Conservation (phyloP, 768 basidiomycete genomes). For the Sporobolomyces phaffii region DNA sequence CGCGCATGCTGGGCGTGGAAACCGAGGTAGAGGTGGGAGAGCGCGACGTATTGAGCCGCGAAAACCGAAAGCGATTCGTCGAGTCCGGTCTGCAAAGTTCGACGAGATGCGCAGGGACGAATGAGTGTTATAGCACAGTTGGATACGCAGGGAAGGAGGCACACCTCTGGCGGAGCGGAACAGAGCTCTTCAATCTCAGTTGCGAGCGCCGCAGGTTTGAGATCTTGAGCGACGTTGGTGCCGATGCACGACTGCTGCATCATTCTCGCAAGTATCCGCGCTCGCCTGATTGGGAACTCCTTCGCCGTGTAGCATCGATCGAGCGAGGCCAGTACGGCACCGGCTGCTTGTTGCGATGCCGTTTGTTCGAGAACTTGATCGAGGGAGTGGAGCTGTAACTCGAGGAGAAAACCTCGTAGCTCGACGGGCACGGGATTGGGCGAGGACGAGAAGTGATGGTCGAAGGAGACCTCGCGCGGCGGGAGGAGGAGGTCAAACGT, state of each 20-base stretch:
- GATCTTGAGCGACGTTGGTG: conserved; percentile 35
- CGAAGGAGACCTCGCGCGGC: conserved; percentile 15
- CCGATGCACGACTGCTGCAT: conserved; percentile 55
- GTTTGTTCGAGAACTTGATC: conserved; percentile 35
- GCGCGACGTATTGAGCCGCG: conserved; percentile 51
- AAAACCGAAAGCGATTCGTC: conserved; percentile 45
- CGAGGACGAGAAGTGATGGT: conserved; percentile 19
- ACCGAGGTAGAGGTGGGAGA: conserved; percentile 61
- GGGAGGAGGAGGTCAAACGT: conserved; percentile 39
- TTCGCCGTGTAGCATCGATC: conserved; percentile 53
- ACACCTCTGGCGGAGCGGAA: neutral
- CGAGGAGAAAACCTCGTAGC: conserved; percentile 36
- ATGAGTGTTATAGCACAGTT: too few species aligned
- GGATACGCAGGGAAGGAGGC: too few species aligned
- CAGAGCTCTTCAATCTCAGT: conserved; percentile 19
- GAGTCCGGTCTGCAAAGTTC: conserved; percentile 43
- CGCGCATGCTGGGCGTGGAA: conserved; percentile 62
- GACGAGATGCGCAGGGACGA: too few species aligned
- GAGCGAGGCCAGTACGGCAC: conserved; percentile 52
- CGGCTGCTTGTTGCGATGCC: conserved; percentile 32
- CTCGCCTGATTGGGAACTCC: conserved; percentile 56
- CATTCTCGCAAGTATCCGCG: conserved; percentile 53
- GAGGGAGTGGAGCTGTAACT: conserved; percentile 40
- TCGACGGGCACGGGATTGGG: conserved; percentile 9
- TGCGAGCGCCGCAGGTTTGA: conserved; percentile 44